These are phyloP conservation scores for Myxozyma sirexii DNA, from an alignment of 805 yeast genomes.

Conservation along the genomic window DNA sequence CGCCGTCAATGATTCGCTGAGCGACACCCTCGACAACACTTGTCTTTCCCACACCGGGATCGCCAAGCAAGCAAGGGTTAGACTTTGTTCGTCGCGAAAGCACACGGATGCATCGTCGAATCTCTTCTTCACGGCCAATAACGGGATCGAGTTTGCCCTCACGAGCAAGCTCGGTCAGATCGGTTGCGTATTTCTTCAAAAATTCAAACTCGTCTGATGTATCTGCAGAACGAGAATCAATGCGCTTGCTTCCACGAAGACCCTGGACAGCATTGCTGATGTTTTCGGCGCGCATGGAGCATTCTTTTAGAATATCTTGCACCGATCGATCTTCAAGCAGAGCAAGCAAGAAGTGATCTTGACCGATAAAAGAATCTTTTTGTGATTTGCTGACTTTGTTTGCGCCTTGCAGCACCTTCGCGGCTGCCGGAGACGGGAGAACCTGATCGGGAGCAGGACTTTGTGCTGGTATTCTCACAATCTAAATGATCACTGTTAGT, in stretches of 20 bases:
- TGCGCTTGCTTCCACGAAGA: conserved; percentile 86
- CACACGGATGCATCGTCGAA: conserved; percentile 90
- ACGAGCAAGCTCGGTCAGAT: conserved; percentile 89
- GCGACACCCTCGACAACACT: conserved; percentile 98
- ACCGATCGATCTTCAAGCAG: conserved; percentile 76
- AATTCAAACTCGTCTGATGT: conserved; percentile 84
- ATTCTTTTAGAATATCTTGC: conserved; percentile 71
- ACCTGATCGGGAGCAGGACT: conserved; percentile 85
- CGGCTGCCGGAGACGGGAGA: conserved; percentile 73
- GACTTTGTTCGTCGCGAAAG: conserved; percentile 97
- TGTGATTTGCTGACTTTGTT: conserved; percentile 79
- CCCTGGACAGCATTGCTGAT: conserved; percentile 75
- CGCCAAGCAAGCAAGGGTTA: conserved; percentile 95
- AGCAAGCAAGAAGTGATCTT: conserved; percentile 88
- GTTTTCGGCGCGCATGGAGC: conserved; percentile 65
- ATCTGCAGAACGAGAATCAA: conserved; percentile 93
- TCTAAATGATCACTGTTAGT: conserved; percentile 42
- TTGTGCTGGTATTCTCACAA: conserved; percentile 86
- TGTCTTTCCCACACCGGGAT: conserved; percentile 99
- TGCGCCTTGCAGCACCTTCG: conserved; percentile 73
- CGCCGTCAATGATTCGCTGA: conserved; percentile 92
- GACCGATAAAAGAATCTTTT: conserved; percentile 89
- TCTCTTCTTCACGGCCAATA: conserved; percentile 98
- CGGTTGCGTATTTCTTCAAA: conserved; percentile 85
- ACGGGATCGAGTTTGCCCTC: conserved; percentile 97